Conservation (phyloP, 2,329 filamentous ascomycete species). For the Trichoderma guizhouense region DNA sequence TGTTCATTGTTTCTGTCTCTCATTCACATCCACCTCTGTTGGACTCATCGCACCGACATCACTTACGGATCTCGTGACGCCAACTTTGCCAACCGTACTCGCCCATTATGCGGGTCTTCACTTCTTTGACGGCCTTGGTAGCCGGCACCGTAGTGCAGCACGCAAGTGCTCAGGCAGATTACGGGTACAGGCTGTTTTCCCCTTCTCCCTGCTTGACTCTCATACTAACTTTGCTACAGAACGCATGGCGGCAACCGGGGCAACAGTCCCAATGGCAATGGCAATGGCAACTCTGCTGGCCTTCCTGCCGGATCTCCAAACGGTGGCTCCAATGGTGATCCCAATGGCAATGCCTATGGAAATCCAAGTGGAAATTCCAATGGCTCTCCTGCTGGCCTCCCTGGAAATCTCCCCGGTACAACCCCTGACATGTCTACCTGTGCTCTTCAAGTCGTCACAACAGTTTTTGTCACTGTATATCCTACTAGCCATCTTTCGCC, state of each 20-base stretch:
- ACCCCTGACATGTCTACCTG: conserved; percentile 35
- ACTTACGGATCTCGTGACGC: neutral
- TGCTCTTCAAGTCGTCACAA: conserved; percentile 38
- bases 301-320: conserved; percentile 10
- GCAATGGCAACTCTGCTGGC: conserved; percentile 8
- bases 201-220: neutral
- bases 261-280: neutral
- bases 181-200: conserved; percentile 30
- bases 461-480: conserved; percentile 48
- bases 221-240: conserved; percentile 17
- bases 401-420: conserved; percentile 21
- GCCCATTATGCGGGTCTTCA: conserved; percentile 38
- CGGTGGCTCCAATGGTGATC: neutral
- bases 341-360: neutral
- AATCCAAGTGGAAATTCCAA: conserved; percentile 1
- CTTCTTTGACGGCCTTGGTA: conserved; percentile 35
- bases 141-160: conserved; percentile 35
- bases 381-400: neutral
- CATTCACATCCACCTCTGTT: conserved; percentile 5
- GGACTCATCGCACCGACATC: neutral
- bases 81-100: conserved; percentile 16
- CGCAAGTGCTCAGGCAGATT: conserved; percentile 31
- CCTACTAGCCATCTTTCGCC: conserved; percentile 27
- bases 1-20: conserved; percentile 16
- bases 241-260: conserved; percentile 1